phyloP scores from a whole-genome alignment of 805 yeast genomes.

The Zygoascus bituminiphila region DNA sequence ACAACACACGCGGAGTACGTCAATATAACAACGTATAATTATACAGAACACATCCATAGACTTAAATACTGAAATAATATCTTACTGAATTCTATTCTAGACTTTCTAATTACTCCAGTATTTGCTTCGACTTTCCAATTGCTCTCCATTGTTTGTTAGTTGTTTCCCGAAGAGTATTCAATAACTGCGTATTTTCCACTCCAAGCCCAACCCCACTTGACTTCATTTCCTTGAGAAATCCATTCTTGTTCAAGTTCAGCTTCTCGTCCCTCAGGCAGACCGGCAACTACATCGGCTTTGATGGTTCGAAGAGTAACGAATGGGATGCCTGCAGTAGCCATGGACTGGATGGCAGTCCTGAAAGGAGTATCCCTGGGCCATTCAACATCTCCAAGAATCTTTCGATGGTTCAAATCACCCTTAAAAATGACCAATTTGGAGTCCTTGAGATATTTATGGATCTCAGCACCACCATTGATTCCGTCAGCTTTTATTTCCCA shows the following conservation, averaged over 20 bases:
- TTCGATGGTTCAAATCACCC: slow-evolving; percentile 95
- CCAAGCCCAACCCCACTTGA: slow-evolving; percentile 72
- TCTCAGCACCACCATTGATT: slow-evolving; percentile 46
- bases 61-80: too few species aligned
- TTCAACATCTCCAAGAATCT: slow-evolving; percentile 79
- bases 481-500: slow-evolving; percentile 56
- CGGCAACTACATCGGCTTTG: slow-evolving; percentile 93
- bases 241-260: slow-evolving; percentile 57
- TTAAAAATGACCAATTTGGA: slow-evolving; percentile 73
- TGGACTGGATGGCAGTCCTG: slow-evolving; percentile 53
- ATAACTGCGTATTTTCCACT: slow-evolving; percentile 95
- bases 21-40: too few species aligned
- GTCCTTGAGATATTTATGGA: slow-evolving; percentile 49
- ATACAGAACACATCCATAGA: too few species aligned
- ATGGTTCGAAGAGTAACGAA: slow-evolving; percentile 80
- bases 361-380: slow-evolving; percentile 85
- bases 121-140: too few species aligned
- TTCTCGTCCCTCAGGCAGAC: slow-evolving; percentile 60
- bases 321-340: slow-evolving; percentile 56
- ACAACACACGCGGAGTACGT: too few species aligned
- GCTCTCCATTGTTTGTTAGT: too few species aligned
- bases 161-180: slow-evolving; percentile 41
- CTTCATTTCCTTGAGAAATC: slow-evolving; percentile 49
- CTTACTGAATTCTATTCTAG: too few species aligned
- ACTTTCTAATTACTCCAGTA: too few species aligned